Percentiles rank a stretch among this genome's conserved stretches.
These are phyloP conservation scores for Mucor circinelloides DNA, from an alignment of 371 early-diverging fungal genomes.

Conservation along the genomic window DNA sequence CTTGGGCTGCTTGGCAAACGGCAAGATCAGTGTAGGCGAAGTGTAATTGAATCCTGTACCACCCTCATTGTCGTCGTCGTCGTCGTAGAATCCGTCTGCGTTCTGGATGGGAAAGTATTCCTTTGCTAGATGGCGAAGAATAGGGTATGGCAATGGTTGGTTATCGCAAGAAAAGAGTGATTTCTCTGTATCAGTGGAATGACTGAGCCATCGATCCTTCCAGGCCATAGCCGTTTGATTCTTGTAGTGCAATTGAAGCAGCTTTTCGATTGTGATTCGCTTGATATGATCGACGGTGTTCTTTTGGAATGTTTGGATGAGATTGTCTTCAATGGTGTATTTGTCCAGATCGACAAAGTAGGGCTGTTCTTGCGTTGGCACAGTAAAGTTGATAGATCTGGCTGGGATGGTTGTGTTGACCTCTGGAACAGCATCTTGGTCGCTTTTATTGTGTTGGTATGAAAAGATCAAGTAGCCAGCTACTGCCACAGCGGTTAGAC, in stretches of 20 bases:
- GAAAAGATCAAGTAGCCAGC: not conserved
- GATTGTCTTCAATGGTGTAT: conserved; percentile 26
- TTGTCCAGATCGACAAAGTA: conserved; percentile 20
- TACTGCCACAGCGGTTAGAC: not conserved
- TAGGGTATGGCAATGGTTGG: conserved; percentile 29
- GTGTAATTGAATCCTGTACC: conserved; percentile 1
- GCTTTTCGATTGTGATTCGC: not conserved
- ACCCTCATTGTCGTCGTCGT: not conserved
- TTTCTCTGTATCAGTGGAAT: not conserved
- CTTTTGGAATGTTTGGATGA: conserved; percentile 1
- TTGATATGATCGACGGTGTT: not conserved
- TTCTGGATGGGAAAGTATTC: conserved; percentile 20
- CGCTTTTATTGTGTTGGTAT: not conserved
- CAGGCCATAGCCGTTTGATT: not conserved
- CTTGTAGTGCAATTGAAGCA: not conserved
- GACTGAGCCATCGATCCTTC: conserved; percentile 16
- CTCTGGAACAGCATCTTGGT: not conserved
- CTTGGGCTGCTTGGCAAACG: conserved; percentile 5
- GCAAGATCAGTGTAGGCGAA: conserved; percentile 23
- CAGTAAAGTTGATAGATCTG: conserved; percentile 9
- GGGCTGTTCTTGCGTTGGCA: conserved; percentile 4
- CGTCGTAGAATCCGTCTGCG: conserved; percentile 13
- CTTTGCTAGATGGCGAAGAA: conserved; percentile 18
- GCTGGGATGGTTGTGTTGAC: not conserved
- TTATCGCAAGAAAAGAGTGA: conserved; percentile 15